Evolutionary conservation across 352 stramenopile genomes (phyloP).

Genomic region (Phytopythium montanum): DNA sequence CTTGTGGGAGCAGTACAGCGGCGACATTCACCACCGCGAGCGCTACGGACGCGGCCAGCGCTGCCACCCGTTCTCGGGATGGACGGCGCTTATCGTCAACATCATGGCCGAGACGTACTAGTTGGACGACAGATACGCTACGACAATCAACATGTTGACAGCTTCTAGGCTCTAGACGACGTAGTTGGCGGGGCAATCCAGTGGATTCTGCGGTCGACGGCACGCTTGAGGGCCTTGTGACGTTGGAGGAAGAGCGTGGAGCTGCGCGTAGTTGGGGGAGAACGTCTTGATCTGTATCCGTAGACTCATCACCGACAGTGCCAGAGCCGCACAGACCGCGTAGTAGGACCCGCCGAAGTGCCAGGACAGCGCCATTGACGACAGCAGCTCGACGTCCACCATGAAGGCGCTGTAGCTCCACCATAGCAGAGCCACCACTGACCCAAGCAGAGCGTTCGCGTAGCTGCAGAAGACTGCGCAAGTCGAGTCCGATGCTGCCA

Average conservation of each 20-base stretch:
- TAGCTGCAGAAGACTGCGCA: constrained; percentile 32
- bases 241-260: constrained; percentile 16
- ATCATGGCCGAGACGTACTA: constrained; percentile 93
- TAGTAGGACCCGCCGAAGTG: constrained; percentile 41
- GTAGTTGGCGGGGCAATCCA: constrained; percentile 58
- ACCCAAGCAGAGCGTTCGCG: constrained; percentile 25
- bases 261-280: constrained; percentile 15
- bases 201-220: constrained; percentile 28
- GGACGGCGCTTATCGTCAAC: constrained; percentile 90
- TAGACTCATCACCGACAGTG: constrained; percentile 21
- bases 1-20: constrained; percentile 94
- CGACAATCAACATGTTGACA: constrained; percentile 4
- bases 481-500: neutral
- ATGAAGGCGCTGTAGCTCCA: constrained; percentile 51
- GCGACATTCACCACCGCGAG: constrained; percentile 36
- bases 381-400: constrained; percentile 33
- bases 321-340: constrained; percentile 21
- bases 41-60: constrained; percentile 81
- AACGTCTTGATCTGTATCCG: constrained; percentile 12
- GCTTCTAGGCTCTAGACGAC: constrained; percentile 29
- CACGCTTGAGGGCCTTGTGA: constrained; percentile 13
- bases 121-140: neutral
- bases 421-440: constrained; percentile 43
- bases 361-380: constrained; percentile 33
- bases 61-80: constrained; percentile 93